Conservation (phyloP, 345 rosid genomes). For the Brassica cretica region DNA sequence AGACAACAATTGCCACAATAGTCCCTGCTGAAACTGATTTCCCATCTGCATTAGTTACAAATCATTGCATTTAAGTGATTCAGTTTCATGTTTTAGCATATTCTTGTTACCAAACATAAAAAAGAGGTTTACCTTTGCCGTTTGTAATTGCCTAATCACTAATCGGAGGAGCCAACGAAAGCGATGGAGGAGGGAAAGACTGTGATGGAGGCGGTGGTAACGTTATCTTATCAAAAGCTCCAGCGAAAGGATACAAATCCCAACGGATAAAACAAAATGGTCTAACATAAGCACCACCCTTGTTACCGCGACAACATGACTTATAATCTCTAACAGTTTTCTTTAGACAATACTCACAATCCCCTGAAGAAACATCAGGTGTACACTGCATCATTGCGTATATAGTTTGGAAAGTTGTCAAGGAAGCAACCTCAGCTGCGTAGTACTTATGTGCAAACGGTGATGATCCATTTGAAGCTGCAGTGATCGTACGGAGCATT, state of each 20-base stretch:
- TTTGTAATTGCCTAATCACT: not conserved
- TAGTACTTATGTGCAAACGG: constrained; percentile 7
- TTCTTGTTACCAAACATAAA: not conserved
- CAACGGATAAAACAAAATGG: constrained; percentile 27
- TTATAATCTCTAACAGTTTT: not conserved
- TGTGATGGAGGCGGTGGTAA: not conserved
- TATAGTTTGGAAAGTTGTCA: constrained; percentile 1
- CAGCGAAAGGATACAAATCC: constrained; percentile 24
- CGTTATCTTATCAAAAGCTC: constrained; percentile 26
- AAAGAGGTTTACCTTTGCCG: not conserved
- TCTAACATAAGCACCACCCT: constrained; percentile 7
- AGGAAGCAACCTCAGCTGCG: constrained; percentile 24
- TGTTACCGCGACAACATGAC: constrained; percentile 1
- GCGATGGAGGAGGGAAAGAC: not conserved
- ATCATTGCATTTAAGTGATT: not conserved
- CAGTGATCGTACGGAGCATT: not conserved
- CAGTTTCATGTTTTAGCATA: not conserved
- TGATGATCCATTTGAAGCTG: constrained; percentile 5
- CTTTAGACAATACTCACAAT: not conserved
- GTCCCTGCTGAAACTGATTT: not conserved
- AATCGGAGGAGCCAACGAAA: not conserved
- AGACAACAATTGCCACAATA: constrained; percentile 12
- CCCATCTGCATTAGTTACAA: not conserved
- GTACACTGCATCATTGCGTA: constrained; percentile 19
- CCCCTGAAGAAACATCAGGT: constrained; percentile 16